These are phyloP conservation scores for Geotrichum bryndzae DNA, from an alignment of 1,139 yeast genomes.

Conservation along the genomic window DNA sequence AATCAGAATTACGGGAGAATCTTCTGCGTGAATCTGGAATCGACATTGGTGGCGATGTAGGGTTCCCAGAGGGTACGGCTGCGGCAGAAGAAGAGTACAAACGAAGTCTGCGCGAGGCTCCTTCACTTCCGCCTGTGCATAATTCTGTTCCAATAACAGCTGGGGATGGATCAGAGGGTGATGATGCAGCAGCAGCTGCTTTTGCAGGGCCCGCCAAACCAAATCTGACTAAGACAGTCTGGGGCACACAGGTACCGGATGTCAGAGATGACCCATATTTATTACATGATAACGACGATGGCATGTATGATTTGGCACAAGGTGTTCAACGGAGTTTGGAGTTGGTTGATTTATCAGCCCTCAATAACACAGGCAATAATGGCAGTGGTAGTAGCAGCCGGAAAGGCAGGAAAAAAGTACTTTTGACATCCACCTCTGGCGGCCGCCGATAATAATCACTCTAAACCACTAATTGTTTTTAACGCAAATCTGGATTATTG, in stretches of 20 bases:
- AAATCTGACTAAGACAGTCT: constrained; percentile 3
- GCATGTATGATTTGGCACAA: neutral
- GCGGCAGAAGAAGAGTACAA: neutral
- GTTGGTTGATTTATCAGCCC: constrained; percentile 5
- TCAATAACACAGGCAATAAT: neutral
- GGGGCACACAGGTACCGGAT: constrained; percentile 14
- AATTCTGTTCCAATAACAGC: neutral
- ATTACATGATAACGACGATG: neutral
- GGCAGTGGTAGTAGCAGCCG: constrained; percentile 31
- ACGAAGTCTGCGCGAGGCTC: neutral
- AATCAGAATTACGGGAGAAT: constrained; percentile 33
- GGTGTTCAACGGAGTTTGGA: neutral
- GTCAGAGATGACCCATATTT: neutral
- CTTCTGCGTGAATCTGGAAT: constrained; percentile 25
- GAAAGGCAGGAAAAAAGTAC: constrained; percentile 40
- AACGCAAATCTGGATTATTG: neutral
- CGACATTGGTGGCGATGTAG: constrained; percentile 3
- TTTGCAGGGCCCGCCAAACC: neutral
- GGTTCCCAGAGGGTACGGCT: neutral
- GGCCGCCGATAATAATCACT: neutral
- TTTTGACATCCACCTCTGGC: constrained; percentile 27
- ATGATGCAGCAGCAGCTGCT: neutral
- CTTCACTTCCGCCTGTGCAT: neutral
- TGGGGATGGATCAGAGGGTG: neutral
- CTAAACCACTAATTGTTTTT: neutral